Evolutionary conservation across 2,329 filamentous ascomycete species (phyloP), one percentile per base, ranked within the genome.

Genomic region (Thelonectria rubi): DNA sequence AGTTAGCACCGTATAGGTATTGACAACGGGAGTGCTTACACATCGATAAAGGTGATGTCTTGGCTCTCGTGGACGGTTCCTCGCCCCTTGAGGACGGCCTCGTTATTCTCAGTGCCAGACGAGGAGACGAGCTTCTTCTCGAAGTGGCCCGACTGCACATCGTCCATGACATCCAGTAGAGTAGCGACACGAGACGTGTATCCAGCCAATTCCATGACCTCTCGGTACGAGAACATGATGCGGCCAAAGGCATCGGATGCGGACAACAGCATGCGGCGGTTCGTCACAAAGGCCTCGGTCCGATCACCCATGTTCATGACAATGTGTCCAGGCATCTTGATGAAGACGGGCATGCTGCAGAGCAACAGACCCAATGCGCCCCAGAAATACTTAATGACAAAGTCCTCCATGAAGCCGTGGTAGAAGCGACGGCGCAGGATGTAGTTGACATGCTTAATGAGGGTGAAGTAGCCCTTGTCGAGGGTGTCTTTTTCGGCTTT

Each of bases 381-480:
- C 95, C 95, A 99, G 79, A 98, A 95, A 76, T 99, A 99, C 78
- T 99, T 99, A 78, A 99, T 97, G 60, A 98, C 93, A 77, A 97
- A 99, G 77, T 99, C 95, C 76, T 99, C 95, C 94, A 98, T 97
- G 72, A 99, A 90, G n/a, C 94, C 94, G 76, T 99, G 94, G 77
- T 98, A 98, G 76, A 99, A 91, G 50, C 95, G 88, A 64, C 92
- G 85, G 40, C 94, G 86, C 64, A 99, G 80, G 67, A 98, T 97
- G 73, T 97, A 90, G 77, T 99, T 99, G 74, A 99, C 94, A 78
- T 99, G 95, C 79, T 97, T 98, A 81, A 99, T 99, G 39, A 99
- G 84, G 2, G 95, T 99, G 74, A 99, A 99, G 78, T 99, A 99
- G 15, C 95, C 94, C 80, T 98, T 98, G 78, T 99, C 95, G 55